Evolutionary conservation across 2,329 filamentous ascomycete genomes (phyloP), one percentile per base, ranked within the genome.

Genomic region (Bipolaris sorokiniana): DNA sequence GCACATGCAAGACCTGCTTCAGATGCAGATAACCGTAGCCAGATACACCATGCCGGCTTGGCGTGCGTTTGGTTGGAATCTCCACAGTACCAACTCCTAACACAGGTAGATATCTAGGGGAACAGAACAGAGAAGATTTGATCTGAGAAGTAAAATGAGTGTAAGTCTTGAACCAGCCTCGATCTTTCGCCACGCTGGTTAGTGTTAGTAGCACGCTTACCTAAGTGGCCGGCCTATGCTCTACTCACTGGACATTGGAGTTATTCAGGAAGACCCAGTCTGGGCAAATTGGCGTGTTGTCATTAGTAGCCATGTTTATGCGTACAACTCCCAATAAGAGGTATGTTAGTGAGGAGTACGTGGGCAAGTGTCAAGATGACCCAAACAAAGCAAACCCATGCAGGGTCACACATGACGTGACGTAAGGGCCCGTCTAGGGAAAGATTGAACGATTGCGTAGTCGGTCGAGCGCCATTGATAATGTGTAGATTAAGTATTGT

Each of bases 81-180:
- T 50, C 49, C n/a, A 68, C 62, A 10, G 28, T 61, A 10, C 64
- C 62, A 26, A 65, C 52, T 34, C 65, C 62, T 10, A 56, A 15
- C 5, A 64, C 62, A 4, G 18, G 26, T 1, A 55, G 13, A 9
- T 52, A 22, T 16, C n/a, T 20, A n/a, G 47, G 15, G 15, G 36
- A n/a, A 40, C 10, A 13, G 33, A 40, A 20, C 1, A 33, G 37
- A 45, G 33, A 34, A 16, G 13, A 41, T 51, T 9, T 16, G 11
- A 50, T 56, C 37, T 10, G 22, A 6, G 64, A 63, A 20, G 47
- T 16, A 51, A 65, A 66, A 3, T 64, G 62, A 6, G 55, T 65
- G 51, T 65, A 68, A 7, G 48, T 56, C 13, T 60, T 67, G 53
- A 68, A 65, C 62, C 64, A 68, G 34, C 31, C 62, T 10, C 64